Evolutionary conservation across 2,329 filamentous ascomycete genomes (phyloP).

Genomic region (Aureobasidium sp.): DNA sequence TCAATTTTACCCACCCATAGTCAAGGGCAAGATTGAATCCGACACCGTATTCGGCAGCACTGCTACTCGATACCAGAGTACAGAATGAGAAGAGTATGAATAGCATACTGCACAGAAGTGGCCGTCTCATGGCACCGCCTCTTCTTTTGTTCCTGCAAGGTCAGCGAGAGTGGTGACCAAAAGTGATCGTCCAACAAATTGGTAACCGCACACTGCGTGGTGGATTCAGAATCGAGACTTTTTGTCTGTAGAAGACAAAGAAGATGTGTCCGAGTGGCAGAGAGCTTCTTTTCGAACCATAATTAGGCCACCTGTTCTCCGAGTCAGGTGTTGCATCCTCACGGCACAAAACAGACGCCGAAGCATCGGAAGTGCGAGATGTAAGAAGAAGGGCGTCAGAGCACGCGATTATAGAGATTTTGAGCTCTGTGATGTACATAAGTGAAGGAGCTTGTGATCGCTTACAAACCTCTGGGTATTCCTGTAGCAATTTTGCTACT

Average conservation of each 20-base stretch:
- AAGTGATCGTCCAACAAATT: background rate
- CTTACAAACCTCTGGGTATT: no score
- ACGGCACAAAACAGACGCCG: background rate
- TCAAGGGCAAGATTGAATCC: background rate
- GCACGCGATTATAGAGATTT: background rate
- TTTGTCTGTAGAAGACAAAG: no score
- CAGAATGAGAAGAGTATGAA: background rate
- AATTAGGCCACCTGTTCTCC: background rate
- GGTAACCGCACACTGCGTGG: no score
- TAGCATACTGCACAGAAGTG: background rate
- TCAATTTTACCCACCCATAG: background rate
- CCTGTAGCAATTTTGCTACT: no score
- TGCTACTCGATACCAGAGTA: background rate
- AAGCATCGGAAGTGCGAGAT: background rate
- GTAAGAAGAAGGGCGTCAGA: background rate
- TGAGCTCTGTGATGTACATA: background rate
- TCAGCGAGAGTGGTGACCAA: no score
- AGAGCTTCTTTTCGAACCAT: no score
- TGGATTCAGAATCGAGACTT: background rate
- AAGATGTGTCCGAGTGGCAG: no score
- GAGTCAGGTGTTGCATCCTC: background rate
- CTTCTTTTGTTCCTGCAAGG: no score
- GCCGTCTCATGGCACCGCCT: background rate
- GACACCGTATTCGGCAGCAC: background rate
- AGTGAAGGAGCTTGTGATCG: background rate